Base-by-base conservation (phyloP, 371 early-diverging fungal species). In the Mucor racemosus region DNA sequence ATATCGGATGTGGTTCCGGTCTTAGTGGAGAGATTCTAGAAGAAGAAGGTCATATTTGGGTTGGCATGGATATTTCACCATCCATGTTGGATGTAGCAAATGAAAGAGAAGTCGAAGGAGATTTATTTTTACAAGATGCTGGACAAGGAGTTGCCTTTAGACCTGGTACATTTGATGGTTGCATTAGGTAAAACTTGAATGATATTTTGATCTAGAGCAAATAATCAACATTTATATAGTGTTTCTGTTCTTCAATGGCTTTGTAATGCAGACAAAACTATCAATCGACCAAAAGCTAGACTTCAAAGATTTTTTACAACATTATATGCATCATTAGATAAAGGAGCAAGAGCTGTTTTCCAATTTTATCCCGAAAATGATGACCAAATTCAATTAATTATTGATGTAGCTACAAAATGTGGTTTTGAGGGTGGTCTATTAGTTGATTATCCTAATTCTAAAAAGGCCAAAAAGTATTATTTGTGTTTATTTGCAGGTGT, bases 231-330 rank as follows among this genome's bases (percentile, higher is more conserved):
- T 13, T 15, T 36, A 46, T 35, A 53, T 19, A 94, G 95, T 79
- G 92, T 99, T 26, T 99, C 99, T 15, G 98, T 96, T 1, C 75
- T 99, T 33, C 99, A 99, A 81, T 99, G 99, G 99, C 90, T 99
- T 40, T 98, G 98, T 78, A 97, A 99, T 74, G 97, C 98, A 6
- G 99, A 98, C 78, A 93, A 94, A 72, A 73, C 77, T 36, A 88
- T 85, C 71, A 94, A 94, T 72, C 83, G 88, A 64, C 99, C 99
- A 17, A 86, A 90, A 59, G 80, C 88, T 7, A 90, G 99, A 34
- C 84, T 99, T 13, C 80, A 80, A 50, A 86, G 92, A 6, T 99
- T 99, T 78, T 99, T 99, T 71, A 88, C 92, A 6, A 94, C 96
- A 2, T 80, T 99, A 21, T 99, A 96, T 77, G 92, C 92, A 34